A percentile compares a stretch with the other conserved stretches of the same genome.
These are phyloP conservation scores for Fusarium multiceps DNA, from an alignment of 2,329 filamentous ascomycete species.

Conservation along the genomic window DNA sequence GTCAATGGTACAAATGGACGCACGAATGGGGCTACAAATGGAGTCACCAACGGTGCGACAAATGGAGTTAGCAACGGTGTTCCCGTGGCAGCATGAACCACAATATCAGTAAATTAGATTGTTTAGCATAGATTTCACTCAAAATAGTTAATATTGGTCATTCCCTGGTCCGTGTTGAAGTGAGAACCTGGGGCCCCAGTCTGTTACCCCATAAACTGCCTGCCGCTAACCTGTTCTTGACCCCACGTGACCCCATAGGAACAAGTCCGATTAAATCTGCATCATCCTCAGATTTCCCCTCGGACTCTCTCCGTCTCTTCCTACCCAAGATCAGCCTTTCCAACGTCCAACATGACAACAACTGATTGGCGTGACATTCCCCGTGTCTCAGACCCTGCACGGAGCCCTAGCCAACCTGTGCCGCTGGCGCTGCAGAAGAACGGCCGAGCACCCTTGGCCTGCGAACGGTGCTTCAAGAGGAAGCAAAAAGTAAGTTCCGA, in stretches of 20 bases:
- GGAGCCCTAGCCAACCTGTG: constrained; percentile 1
- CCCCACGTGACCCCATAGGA: constrained; percentile 19
- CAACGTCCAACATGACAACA: constrained; percentile 6
- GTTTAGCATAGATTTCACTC: background rate
- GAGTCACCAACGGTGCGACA: background rate
- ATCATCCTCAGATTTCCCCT: background rate
- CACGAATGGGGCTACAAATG: background rate
- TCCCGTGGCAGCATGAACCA: background rate
- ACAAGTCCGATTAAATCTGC: constrained; percentile 15
- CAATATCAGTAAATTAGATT: rapidly evolving
- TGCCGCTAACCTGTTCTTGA: too few species aligned
- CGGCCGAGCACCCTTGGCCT: constrained; percentile 13
- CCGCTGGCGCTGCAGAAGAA: constrained; percentile 7
- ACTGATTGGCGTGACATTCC: constrained; percentile 16
- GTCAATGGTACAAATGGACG: background rate
- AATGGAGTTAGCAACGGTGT: background rate
- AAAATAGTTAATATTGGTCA: background rate
- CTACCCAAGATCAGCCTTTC: background rate
- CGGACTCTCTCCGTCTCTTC: constrained; percentile 16
- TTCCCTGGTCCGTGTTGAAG: background rate
- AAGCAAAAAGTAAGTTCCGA: constrained; percentile 23
- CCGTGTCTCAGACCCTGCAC: constrained; percentile 7
- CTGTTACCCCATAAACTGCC: background rate
- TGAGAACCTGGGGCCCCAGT: background rate
- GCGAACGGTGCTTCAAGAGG: constrained; percentile 33